Evolutionary conservation across 106 monocot species (phyloP).

Genomic region (Apostasia ramifera): DNA sequence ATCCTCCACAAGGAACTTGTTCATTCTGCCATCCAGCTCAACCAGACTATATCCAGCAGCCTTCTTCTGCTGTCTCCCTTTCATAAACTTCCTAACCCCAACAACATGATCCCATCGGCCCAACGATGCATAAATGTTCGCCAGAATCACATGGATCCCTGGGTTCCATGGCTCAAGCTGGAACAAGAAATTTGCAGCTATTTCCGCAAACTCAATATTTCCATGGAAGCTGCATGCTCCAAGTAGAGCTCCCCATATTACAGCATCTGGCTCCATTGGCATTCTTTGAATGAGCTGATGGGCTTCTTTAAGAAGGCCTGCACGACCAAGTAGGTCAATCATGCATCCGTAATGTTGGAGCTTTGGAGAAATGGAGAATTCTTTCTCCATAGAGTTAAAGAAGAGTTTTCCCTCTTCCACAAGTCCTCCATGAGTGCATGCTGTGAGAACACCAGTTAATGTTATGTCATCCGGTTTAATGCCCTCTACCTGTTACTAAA

Average conservation of each 20-base stretch:
- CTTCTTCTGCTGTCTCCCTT: conserved; percentile 44
- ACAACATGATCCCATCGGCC: conserved; percentile 54
- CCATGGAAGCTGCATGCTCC: conserved; percentile 79
- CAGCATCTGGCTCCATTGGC: conserved; percentile 67
- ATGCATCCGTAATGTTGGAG: conserved; percentile 77
- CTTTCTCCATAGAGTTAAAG: conserved; percentile 43
- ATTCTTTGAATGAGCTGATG: conserved; percentile 39
- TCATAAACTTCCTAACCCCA: conserved; percentile 43
- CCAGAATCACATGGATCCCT: conserved; percentile 65
- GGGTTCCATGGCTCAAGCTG: conserved; percentile 65
- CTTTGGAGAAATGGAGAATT: conserved; percentile 37
- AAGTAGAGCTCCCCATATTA: conserved; percentile 73
- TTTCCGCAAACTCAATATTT: conserved; percentile 48
- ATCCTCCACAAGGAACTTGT: conserved; percentile 69
- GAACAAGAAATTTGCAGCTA: conserved; percentile 36
- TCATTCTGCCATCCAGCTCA: conserved; percentile 36
- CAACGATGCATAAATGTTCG: conserved; percentile 54
- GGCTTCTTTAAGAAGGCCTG: conserved; percentile 44
- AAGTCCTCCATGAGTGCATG: conserved; percentile 65
- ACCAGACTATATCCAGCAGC: conserved; percentile 48
- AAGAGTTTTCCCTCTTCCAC: conserved; percentile 38
- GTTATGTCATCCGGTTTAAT: conserved; percentile 59
- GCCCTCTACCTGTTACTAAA: conserved; percentile 20
- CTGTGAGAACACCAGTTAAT: conserved; percentile 55
- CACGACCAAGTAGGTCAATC: conserved; percentile 69